Base-by-base conservation (phyloP, 1,139 yeast species). In the Waltiozyma sp. region DNA sequence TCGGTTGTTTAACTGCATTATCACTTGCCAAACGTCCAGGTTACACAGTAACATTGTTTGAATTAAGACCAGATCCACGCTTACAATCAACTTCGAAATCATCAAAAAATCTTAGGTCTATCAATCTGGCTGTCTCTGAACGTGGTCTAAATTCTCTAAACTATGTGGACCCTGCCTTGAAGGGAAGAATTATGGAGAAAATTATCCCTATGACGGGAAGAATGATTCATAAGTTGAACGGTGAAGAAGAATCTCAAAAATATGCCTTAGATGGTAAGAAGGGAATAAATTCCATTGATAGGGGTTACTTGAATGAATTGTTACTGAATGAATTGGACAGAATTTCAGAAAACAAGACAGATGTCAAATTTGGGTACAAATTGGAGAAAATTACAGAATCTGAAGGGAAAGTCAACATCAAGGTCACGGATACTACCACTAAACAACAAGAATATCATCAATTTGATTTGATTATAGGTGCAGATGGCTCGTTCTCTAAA, bases 201-300 rank as follows among this genome's bases (percentile, higher is more conserved):
- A 73, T 84, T 18, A 81, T 85, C 33, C 96, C 96, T 3, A 84
- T 89, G 89, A 64, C 73, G 40, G 96, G 95, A 1, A 68, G 96
- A 39, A 88, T 88, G 96, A 79, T 89, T 45, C 96, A 89, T 59
- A 81, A 80, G 52, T 44, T 62, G 19, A 55, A 69, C 11, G 96
- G 95, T 0, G 63, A 64, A 31, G 81, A 77, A 57, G 77, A 73
- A 48, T 70, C 85, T 28, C 95, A 87, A 55, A 55, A 68, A 38
- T 89, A 89, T 58, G 96, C 96, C 4, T 65, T 85, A n/a, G 73
- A 78, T 55, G 95, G 78, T 55, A 95, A 95, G 13, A 45, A 49
- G 59, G 66, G 78, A 41, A 89, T 88, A 60, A 85, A 87, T 60
- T 84, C 95, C 1, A 86, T 89, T 45, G 94, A 87, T 58, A 69